These are phyloP conservation scores for Debaryomyces castellii DNA, from an alignment of 805 yeast species.

Conservation along the genomic window DNA sequence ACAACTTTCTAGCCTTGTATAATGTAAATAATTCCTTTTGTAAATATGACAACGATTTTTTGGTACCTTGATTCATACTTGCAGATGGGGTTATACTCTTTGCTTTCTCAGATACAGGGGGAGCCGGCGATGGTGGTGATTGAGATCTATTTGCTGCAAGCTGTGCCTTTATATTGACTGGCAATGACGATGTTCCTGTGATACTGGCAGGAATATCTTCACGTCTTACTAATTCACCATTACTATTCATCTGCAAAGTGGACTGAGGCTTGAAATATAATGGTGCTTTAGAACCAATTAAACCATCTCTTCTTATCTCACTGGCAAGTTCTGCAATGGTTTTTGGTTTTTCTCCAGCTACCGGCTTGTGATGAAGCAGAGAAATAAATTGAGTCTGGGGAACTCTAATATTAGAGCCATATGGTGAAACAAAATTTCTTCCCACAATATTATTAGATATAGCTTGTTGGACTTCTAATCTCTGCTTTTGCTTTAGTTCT, in stretches of 20 bases:
- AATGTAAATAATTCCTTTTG: slow-evolving; percentile 84
- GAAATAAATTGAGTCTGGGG: slow-evolving; percentile 21
- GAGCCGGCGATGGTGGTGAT: slow-evolving; percentile 2
- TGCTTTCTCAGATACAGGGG: not conserved
- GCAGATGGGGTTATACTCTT: slow-evolving; percentile 5
- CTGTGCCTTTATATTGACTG: slow-evolving; percentile 41
- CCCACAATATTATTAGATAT: slow-evolving; percentile 23
- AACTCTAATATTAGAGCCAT: slow-evolving; percentile 21
- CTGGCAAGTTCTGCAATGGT: slow-evolving; percentile 44
- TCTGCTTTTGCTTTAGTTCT: slow-evolving; percentile 48
- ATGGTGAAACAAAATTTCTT: slow-evolving; percentile 23
- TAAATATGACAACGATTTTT: slow-evolving; percentile 74
- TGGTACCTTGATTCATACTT: slow-evolving; percentile 54
- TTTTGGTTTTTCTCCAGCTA: slow-evolving; percentile 28
- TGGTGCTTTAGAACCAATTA: slow-evolving; percentile 27
- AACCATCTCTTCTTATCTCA: slow-evolving; percentile 36
- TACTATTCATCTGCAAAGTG: slow-evolving; percentile 8
- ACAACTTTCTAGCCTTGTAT: slow-evolving; percentile 68
- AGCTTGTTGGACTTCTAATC: slow-evolving; percentile 30
- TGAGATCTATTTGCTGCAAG: slow-evolving; percentile 46
- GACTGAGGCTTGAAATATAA: slow-evolving; percentile 31
- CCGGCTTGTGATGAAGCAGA: slow-evolving; percentile 18
- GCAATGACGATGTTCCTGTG: slow-evolving; percentile 5
- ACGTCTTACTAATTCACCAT: slow-evolving; percentile 8
- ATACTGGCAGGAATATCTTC: slow-evolving; percentile 9